Base-by-base conservation (phyloP, 257 asterid genomes). In the Gentiana dahurica region DNA sequence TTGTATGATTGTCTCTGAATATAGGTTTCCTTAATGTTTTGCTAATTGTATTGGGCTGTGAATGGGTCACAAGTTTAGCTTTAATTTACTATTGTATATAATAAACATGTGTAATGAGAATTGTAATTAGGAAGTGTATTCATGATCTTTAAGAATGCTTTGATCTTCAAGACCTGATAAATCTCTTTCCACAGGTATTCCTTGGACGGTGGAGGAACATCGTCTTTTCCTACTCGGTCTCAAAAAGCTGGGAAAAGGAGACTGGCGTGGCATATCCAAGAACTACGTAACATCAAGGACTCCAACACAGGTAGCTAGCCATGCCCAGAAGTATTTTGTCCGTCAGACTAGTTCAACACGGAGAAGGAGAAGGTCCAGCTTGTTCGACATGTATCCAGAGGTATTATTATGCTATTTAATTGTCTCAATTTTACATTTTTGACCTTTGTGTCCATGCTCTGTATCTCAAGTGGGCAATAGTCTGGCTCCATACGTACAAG, bases 121-220 rank as follows among this genome's bases (percentile, higher is more conserved):
- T 24, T 24, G 24, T 24, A 24, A 24, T 24, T 24, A 24, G 24
- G 24, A 24, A 24, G 24, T 24, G 24, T 24, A 24, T 24, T 24
- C 24, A 24, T 24, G 24, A 24, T 24, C 24, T 24, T 24, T 24
- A 24, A 24, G 24, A 24, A 24, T 24, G 5, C 9, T 41, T 41
- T 49, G 10, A 32, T n/a, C 7, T 34, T 34, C 8, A 34, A 11
- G 9, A 41, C 36, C 56, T 37, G 12, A 36, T 10, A 34, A 13
- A 2, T 41, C 52, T 35, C 64, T 60, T 58, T 58, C 59, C 71
- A 62, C 67, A 88, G 97, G 94, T 54, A 71, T 68, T 57, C 82
- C 95, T 2, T 85, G 97, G 97, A 80, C 95, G 37, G 88, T 85
- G 74, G 84, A 81, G 66, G 97, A 88, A 75, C 97, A 88, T 58